phyloP scores from a whole-genome alignment of 352 stramenopile genomes.

The Phytophthora brassicae region DNA sequence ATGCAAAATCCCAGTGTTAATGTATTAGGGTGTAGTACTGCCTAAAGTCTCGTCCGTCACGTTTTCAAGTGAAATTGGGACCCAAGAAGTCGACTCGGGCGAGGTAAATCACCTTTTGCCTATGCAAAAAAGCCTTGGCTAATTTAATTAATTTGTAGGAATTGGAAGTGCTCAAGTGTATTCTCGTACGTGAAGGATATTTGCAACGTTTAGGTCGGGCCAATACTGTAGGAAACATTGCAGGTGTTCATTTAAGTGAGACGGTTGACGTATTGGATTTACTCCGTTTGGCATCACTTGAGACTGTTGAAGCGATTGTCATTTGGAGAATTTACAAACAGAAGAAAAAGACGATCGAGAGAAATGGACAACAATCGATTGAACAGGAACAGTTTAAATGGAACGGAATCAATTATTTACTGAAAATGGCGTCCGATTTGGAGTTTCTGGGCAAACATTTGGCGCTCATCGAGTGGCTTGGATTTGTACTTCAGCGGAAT shows the following conservation, averaged over 20 bases:
- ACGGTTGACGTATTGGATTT: constrained; percentile 89
- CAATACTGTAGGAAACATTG: constrained; percentile 43
- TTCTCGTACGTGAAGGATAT: constrained; percentile 90
- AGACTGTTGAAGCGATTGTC: constrained; percentile 84
- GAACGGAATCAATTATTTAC: constrained; percentile 92
- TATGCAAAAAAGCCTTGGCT: too few species aligned
- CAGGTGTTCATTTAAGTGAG: constrained; percentile 53
- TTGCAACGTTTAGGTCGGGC: constrained; percentile 67
- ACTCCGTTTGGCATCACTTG: constrained; percentile 82
- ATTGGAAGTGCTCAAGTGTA: constrained; percentile 88
- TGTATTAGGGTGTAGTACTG: constrained; percentile 24
- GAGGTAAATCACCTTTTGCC: too few species aligned
- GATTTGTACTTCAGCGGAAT: constrained; percentile 84
- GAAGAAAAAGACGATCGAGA: constrained; percentile 2
- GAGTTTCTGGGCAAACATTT: constrained; percentile 87
- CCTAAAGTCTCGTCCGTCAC: constrained; percentile 45
- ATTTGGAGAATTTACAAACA: constrained; percentile 62
- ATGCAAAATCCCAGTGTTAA: too few species aligned
- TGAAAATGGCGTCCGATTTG: constrained; percentile 89
- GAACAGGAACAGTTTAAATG: constrained; percentile 68
- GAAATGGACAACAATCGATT: constrained; percentile 6
- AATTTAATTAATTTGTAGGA: constrained; percentile 54
- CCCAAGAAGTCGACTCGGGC: constrained; percentile 44
- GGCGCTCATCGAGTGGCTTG: constrained; percentile 80
- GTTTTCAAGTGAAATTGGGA: constrained; percentile 25